Evolutionary conservation across 495 filamentous ascomycete genomes (phyloP), one percentile per base, ranked within the genome.

Genomic region (Penicillium dipodomyicola): DNA sequence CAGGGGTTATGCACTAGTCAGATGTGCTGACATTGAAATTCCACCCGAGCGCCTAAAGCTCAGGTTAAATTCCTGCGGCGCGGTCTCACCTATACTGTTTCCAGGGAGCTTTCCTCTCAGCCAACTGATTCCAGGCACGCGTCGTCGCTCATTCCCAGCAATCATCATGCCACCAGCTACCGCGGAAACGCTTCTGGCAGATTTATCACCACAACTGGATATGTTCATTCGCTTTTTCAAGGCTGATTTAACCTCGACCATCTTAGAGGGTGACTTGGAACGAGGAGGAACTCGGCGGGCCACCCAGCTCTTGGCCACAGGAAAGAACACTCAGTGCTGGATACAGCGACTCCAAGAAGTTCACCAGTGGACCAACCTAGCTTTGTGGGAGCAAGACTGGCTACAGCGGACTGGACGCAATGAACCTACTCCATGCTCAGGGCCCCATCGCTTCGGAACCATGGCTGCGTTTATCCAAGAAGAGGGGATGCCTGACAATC

Each of bases 1-100:
- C 46, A 49, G 46, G 46, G 46, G 46, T 20, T 15, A 20, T 35
- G 30, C 46, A 49, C 7, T 33, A 35, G 15, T 15, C 9, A 49
- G 29, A 19, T 17, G 29, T 35, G 29, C 46, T 35, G 46, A 49
- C 27, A 32, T 49, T 33, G 46, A 32, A 35, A 5, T 32, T 49
- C 19, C 41, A 44, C 20, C 41, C 20, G 41, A 35, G 32, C 29
- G 46, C 19, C 45, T 48, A 32, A 5, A 19, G 46, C 19, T 12
- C 27, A 49, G 29, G 46, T 35, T 1, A n/a, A 33, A 49, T 30
- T 35, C 46, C 15, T 32, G 46, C 46, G 9, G 46, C 11, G 20
- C 19, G 29, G 29, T 49, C 46, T 33, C 1, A 49, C 19, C 46
- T 49, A 33, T 49, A 32, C 46, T 35, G 15, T 35, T 49, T 49